A percentile compares a stretch with the other conserved stretches of the same genome.
Evolutionary conservation across 2,329 filamentous ascomycete species (phyloP).

Genomic region (Raffaelea deltoideospora): DNA sequence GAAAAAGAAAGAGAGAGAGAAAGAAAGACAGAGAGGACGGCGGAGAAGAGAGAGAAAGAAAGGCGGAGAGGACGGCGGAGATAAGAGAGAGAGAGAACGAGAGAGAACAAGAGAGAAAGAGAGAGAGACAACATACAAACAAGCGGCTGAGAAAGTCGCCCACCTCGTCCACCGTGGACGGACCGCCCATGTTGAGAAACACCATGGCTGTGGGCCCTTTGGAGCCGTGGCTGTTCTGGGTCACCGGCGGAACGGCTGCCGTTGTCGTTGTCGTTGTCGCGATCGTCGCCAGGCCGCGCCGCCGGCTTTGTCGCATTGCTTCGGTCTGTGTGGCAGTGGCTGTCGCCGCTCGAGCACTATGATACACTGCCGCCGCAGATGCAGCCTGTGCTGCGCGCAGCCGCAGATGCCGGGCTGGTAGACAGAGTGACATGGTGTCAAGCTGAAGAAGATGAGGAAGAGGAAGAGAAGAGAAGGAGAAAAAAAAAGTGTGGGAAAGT

Average conservation of each 20-base stretch:
- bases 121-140: conserved; percentile 49
- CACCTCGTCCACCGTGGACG: conserved; percentile 76
- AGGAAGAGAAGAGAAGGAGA: background rate
- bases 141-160: conserved; percentile 77
- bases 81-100: conserved; percentile 48
- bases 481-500: background rate
- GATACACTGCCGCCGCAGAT: too few species aligned
- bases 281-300: conserved; percentile 13
- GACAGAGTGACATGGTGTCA: conserved; percentile 26
- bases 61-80: background rate
- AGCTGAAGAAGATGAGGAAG: too few species aligned
- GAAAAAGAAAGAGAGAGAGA: too few species aligned
- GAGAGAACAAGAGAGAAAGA: background rate
- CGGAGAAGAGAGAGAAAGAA: background rate
- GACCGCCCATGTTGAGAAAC: conserved; percentile 97
- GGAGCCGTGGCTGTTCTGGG: conserved; percentile 54
- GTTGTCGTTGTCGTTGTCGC: conserved; percentile 36
- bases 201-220: conserved; percentile 92
- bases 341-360: too few species aligned
- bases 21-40: too few species aligned
- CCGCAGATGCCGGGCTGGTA: conserved; percentile 11
- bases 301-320: conserved; percentile 9
- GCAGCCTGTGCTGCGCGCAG: conserved; percentile 1
- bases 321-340: background rate
- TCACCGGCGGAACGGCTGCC: conserved; percentile 51